Evolutionary conservation across 179 eudicot species (phyloP), one percentile per base, ranked within the genome.

Genomic region (Beta lomatogona): DNA sequence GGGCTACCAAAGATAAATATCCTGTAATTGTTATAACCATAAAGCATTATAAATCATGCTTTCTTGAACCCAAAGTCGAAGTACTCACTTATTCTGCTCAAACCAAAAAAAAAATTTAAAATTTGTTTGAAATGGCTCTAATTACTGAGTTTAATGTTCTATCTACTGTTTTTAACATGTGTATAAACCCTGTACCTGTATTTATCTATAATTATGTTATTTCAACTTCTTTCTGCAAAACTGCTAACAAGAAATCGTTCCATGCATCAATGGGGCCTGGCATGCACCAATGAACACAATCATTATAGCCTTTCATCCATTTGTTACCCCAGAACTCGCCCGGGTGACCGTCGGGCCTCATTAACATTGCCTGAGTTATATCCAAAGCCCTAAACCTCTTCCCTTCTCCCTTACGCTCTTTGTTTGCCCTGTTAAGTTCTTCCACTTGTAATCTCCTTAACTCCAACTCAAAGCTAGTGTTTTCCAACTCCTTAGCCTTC

Each of bases 241-340:
- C 75, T 44, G 85, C 91, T 72, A 88, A 31, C 46, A 92, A 69
- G 70, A 90, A 83, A 71, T 92, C 92, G 77, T 83, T 92, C 93
- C 94, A 90, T 1, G 52, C 68, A 74, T 90, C 94, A 58, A 90
- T 82, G 3, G 93, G 93, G 0, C 93, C 94, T 0, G 94, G 97
- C 88, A 91, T 69, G 71, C 94, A 92, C 94, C 94, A 91, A 76
- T 92, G 94, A 18, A 89, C 86, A 76, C 97, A 92, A 68, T 92
- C 94, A 70, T 84, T 88, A 28, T 83, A 89, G n/a, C 93, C 92
- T 74, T 91, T 85, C 90, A 84, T 88, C 89, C 87, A 87, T 76
- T 85, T 86, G 58, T 88, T 88, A 45, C 83, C 88, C 92, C 94
- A 86, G 71, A 81, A 63, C 73, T 82, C 63, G 14, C 89, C 87